phyloP scores from a whole-genome alignment of 495 filamentous ascomycete species.

The Lasiosphaeria hispida region DNA sequence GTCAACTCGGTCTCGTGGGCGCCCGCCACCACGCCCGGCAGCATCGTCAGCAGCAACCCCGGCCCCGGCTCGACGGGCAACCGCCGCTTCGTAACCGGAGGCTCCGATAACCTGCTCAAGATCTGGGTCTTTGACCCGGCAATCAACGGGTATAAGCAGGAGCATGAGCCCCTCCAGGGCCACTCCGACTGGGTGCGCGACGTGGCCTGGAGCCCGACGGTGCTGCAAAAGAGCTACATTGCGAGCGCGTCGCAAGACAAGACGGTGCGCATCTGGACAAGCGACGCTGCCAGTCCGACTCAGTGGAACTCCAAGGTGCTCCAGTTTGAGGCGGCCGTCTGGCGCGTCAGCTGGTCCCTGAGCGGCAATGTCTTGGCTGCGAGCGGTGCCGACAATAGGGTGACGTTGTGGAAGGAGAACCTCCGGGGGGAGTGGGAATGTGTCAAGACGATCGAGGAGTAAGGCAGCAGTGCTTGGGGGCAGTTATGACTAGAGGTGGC shows the following conservation, averaged over 20 bases:
- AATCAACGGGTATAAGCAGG: constrained; percentile 50
- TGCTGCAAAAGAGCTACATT: constrained; percentile 92
- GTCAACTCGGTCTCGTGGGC: constrained; percentile 97
- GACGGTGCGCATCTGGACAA: constrained; percentile 96
- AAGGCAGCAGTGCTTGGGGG: constrained; percentile 11
- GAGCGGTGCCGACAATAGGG: constrained; percentile 92
- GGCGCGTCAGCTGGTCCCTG: constrained; percentile 97
- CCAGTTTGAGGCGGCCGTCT: constrained; percentile 82
- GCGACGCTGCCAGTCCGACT: constrained; percentile 52
- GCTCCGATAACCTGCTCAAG: constrained; percentile 87
- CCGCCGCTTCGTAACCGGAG: constrained; percentile 87
- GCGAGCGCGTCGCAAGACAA: constrained; percentile 93
- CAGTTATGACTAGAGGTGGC: constrained; percentile 10
- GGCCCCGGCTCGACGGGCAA: constrained; percentile 56
- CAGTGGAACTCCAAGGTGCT: constrained; percentile 83
- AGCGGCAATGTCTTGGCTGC: constrained; percentile 97
- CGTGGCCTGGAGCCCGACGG: constrained; percentile 92
- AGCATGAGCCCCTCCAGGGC: constrained; percentile 59
- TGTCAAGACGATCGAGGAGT: constrained; percentile 96
- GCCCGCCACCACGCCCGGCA: constrained; percentile 74
- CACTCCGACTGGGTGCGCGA: constrained; percentile 98
- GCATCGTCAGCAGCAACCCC: constrained; percentile 68
- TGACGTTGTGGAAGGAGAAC: constrained; percentile 85
- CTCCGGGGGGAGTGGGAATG: constrained; percentile 84
- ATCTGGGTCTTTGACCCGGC: constrained; percentile 68